Evolutionary conservation across 129 eudicot genomes (phyloP).

Genomic region (Helianthus annuus): HanXRQr2.0-SUNRISE NC_035443.2:14775081-14775580

Average conservation of each 20-base stretch:
- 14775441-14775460: conserved; percentile 28
- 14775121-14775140: background rate
- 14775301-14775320: no score
- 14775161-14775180: background rate
- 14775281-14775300: no score
- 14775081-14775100: no score
- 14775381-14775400: no score
- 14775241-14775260: no score
- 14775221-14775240: conserved; percentile 80
- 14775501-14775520: conserved; percentile 8
- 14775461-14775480: conserved; percentile 7
- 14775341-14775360: no score
- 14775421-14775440: background rate
- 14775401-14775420: no score
- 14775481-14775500: conserved; percentile 20
- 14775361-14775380: no score
- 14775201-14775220: conserved; percentile 77
- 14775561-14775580: conserved; percentile 4
- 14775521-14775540: background rate
- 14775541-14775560: background rate
- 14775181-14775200: background rate
- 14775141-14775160: background rate
- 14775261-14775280: no score
- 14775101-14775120: no score
- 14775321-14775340: no score